These are phyloP conservation scores for Termitomyces sp. DNA, from an alignment of 768 basidiomycete species.

Conservation along the genomic window DNA sequence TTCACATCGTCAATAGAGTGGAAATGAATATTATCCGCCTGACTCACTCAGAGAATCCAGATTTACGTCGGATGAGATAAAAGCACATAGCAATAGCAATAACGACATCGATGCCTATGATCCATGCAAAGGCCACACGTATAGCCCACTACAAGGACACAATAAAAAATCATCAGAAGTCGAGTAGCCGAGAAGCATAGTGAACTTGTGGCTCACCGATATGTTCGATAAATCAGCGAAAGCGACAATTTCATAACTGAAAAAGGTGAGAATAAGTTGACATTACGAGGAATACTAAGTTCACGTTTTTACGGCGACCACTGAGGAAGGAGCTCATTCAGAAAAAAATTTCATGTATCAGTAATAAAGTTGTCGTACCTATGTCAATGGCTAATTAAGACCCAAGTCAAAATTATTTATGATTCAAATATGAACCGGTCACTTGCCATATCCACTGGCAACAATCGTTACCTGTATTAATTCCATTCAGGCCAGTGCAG, in stretches of 20 bases:
- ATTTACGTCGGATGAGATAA: slow-evolving; percentile 17
- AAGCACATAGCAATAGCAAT: slow-evolving; percentile 20
- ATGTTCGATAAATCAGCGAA: slow-evolving; percentile 10
- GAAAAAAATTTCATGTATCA: too few relatives aligned
- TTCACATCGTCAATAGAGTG: background rate
- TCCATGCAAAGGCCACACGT: slow-evolving; percentile 15
- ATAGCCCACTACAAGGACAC: slow-evolving; percentile 21
- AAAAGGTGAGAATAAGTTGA: background rate
- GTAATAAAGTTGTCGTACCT: too few relatives aligned
- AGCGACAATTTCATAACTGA: too few relatives aligned
- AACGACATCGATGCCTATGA: slow-evolving; percentile 18
- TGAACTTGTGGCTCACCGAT: slow-evolving; percentile 7
- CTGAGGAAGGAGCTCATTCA: too few relatives aligned
- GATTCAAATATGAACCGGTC: background rate
- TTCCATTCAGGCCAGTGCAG: background rate
- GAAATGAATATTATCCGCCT: background rate
- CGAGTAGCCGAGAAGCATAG: too few relatives aligned
- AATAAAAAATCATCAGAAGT: background rate
- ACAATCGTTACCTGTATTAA: background rate
- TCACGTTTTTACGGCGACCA: slow-evolving; percentile 16
- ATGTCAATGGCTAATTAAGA: slow-evolving; percentile 14
- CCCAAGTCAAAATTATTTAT: background rate
- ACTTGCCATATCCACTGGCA: slow-evolving; percentile 16
- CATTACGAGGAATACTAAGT: background rate
- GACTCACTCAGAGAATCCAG: slow-evolving; percentile 12